Base-by-base conservation (phyloP, 257 asterid genomes). In the Rhazya stricta region DNA sequence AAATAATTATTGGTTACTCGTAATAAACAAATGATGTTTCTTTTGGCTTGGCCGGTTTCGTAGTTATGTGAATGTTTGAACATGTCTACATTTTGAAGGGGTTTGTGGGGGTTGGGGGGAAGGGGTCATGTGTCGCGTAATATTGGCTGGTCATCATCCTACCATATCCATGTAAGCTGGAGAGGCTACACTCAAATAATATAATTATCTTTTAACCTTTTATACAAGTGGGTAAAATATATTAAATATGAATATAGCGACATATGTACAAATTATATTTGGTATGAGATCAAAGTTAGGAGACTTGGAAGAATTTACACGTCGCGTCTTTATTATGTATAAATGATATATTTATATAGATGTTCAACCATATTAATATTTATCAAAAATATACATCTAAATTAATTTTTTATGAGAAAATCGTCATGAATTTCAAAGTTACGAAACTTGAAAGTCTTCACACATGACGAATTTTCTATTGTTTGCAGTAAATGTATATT, bases 51-150 rank as follows among this genome's bases (percentile, higher is more conserved):
- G 88, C 85, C 90, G 90, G 86, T 85, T 86, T 83, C 81, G 90
- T 77, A 80, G 76, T 81, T 83, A 79, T 67, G 53, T 82, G 74
- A 69, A 83, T 81, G 91, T 86, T 90, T 88, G 96, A 89, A 89
- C 58, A 68, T 79, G 90, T 86, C 93, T 82, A 86, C 67, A 67
- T 51, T 75, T 72, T 21, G 29, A 53, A 43, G 68, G 56, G 50
- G 27, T n/a, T n/a, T n/a, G n/a, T n/a, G 79, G 70, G 77, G 77
- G 65, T 48, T 7, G 72, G 67, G 65, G 29, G 71, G 80, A 73
- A 69, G 65, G 68, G 66, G 74, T 80, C 45, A 32, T 23, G 62
- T 58, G 71, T 70, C 74, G 80, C 76, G 81, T 77, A 34, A 60
- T 68, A 65, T 76, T 68, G 45, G 54, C 23, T 39, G 29, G 16